Conservation (phyloP, 108 stramenopile species). For the Ochromonas danica region DNA sequence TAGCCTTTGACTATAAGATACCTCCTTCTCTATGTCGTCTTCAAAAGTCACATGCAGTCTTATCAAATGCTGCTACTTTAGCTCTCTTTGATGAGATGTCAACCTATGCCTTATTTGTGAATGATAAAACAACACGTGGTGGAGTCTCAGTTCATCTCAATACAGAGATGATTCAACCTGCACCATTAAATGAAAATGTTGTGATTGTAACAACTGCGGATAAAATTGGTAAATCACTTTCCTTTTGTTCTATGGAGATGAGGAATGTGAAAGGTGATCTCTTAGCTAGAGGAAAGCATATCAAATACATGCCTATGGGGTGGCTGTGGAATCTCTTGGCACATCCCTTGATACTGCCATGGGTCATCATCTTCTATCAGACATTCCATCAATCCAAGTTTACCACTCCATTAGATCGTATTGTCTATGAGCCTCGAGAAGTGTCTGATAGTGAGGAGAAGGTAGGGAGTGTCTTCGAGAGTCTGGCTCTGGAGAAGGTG, state of each 20-base stretch:
- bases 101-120: background rate
- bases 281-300: slow-evolving; percentile 1
- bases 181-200: background rate
- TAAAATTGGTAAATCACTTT: background rate
- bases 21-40: background rate
- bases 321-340: background rate
- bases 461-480: background rate
- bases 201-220: background rate
- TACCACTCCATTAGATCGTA: background rate
- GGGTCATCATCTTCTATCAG: background rate
- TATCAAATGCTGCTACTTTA: background rate
- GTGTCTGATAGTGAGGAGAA: background rate
- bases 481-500: background rate
- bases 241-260: slow-evolving; percentile 20
- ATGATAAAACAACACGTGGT: background rate
- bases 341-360: background rate
- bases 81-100: slow-evolving; percentile 20
- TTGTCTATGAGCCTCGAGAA: background rate
- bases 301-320: slow-evolving; percentile 26
- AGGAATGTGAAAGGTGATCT: background rate
- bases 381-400: background rate
- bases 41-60: too few species aligned
- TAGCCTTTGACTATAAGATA: background rate
- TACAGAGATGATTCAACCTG: background rate
- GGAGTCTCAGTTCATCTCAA: slow-evolving; percentile 1